Evolutionary conservation across 305 asterid genomes (phyloP).

Genomic region (Solanum hybrid): DNA sequence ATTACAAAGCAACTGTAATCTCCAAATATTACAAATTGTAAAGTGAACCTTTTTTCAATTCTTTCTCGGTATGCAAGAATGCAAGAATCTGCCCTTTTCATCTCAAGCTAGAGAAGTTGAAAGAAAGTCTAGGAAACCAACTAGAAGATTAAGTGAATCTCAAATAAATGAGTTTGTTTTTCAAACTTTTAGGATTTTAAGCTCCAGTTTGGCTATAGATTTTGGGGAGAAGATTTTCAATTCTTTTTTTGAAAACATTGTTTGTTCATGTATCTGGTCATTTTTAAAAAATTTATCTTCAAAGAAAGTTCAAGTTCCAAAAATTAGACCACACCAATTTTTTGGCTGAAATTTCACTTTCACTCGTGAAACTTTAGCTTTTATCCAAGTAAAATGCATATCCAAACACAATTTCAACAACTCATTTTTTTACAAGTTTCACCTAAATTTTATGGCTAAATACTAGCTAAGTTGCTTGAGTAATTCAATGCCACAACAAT

Average conservation of each 20-base stretch:
- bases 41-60: background rate
- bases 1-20: background rate
- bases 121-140: background rate
- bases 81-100: background rate
- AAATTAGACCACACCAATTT: background rate
- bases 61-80: background rate
- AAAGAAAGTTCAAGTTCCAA: background rate
- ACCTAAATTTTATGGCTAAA: background rate
- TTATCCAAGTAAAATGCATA: background rate
- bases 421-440: background rate
- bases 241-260: background rate
- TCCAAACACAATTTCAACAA: background rate
- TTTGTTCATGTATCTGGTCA: background rate
- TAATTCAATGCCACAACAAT: background rate
- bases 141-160: background rate
- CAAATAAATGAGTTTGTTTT: background rate
- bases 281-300: background rate
- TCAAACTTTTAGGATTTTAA: background rate
- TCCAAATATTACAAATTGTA: background rate
- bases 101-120: background rate
- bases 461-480: background rate
- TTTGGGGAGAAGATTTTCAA: background rate
- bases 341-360: background rate
- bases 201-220: background rate
- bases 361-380: background rate